These are phyloP conservation scores for Rhizopogon sp. DNA, from an alignment of 768 basidiomycete genomes.

Conservation along the genomic window DNA sequence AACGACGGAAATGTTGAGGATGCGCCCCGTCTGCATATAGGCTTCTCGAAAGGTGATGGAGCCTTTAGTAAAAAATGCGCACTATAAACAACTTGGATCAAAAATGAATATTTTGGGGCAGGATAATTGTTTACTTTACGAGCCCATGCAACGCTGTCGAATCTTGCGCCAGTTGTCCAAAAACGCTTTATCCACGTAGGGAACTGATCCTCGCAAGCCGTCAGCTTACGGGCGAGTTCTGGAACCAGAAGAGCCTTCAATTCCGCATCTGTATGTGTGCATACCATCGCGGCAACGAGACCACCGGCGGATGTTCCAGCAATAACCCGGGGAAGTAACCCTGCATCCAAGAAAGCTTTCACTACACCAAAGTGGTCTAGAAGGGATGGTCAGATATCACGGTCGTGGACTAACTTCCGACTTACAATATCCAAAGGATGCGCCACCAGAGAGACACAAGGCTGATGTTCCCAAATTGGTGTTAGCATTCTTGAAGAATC, in stretches of 20 bases:
- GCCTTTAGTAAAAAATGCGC: constrained; percentile 86
- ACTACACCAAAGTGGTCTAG: constrained; percentile 87
- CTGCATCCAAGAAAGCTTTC: constrained; percentile 85
- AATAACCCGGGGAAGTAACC: constrained; percentile 84
- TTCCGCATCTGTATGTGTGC: constrained; percentile 88
- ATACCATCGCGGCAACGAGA: constrained; percentile 68
- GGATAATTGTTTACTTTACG: constrained; percentile 54
- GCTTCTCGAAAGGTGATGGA: constrained; percentile 96
- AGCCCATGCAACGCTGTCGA: constrained; percentile 89
- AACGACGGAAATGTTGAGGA: constrained; percentile 90
- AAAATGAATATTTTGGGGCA: not conserved
- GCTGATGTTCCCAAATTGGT: constrained; percentile 90
- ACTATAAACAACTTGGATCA: constrained; percentile 35
- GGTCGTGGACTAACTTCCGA: not conserved
- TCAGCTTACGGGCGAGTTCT: constrained; percentile 76
- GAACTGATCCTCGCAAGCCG: constrained; percentile 76
- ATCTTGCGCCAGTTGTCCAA: constrained; percentile 88
- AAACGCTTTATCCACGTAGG: constrained; percentile 67
- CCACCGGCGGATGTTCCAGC: constrained; percentile 95
- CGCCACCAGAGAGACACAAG: constrained; percentile 93
- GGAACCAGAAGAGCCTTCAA: constrained; percentile 74
- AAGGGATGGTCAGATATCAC: not conserved
- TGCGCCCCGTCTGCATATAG: constrained; percentile 86
- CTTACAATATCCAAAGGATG: constrained; percentile 90
- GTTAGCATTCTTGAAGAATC: constrained; percentile 87